These are phyloP conservation scores for Agaricus subrufescens DNA, from an alignment of 768 basidiomycete species.

Conservation along the genomic window DNA sequence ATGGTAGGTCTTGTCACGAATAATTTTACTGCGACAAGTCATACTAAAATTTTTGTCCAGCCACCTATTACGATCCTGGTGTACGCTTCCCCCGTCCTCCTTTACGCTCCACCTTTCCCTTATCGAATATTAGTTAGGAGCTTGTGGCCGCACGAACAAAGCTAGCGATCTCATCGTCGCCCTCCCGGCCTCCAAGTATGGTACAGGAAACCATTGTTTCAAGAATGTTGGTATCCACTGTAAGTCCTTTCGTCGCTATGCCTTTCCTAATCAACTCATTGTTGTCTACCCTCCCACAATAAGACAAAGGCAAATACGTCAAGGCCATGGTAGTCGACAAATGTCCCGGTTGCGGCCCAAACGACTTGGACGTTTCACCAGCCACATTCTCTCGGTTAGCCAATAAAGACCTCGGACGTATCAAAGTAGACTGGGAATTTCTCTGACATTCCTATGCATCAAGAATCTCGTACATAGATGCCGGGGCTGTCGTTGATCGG, in stretches of 20 bases:
- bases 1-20: not conserved
- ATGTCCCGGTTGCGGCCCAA: slow-evolving; percentile 20
- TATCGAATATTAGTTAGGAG: slow-evolving; percentile 33
- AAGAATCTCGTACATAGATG: too few relatives aligned
- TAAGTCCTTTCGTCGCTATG: slow-evolving; percentile 25
- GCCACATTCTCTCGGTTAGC: slow-evolving; percentile 20
- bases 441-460: not conserved
- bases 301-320: slow-evolving; percentile 5
- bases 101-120: not conserved
- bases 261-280: not conserved
- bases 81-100: not conserved
- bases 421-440: slow-evolving; percentile 18
- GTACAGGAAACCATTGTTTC: slow-evolving; percentile 19
- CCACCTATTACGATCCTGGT: slow-evolving; percentile 4
- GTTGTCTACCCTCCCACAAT: not conserved
- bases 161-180: slow-evolving; percentile 52
- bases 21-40: too few relatives aligned
- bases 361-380: slow-evolving; percentile 24
- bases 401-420: slow-evolving; percentile 12
- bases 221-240: slow-evolving; percentile 36
- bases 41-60: not conserved
- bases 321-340: slow-evolving; percentile 20
- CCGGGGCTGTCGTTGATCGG: not conserved
- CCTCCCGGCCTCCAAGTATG: slow-evolving; percentile 50
- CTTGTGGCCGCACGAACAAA: slow-evolving; percentile 55